Evolutionary conservation across 768 basidiomycete species (phyloP).

Genomic region (Coprinopsis cinerea): DNA sequence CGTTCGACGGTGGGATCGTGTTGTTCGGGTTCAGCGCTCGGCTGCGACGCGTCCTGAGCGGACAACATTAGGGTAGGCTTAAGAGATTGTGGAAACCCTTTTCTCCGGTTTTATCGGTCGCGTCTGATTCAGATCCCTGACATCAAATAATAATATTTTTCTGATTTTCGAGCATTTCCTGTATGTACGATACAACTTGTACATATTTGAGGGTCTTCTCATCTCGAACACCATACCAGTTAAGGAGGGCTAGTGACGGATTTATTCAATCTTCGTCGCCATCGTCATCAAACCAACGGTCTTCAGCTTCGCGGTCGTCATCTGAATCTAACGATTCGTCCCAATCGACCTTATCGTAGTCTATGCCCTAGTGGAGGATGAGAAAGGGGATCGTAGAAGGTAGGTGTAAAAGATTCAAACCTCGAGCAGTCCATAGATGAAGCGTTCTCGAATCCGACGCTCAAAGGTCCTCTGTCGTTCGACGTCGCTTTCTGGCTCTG

Average conservation of each 20-base stretch:
- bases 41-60: slow-evolving; percentile 17
- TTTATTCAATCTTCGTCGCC: slow-evolving; percentile 26
- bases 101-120: neutral
- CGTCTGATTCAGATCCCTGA: too few species aligned
- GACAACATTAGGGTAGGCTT: slow-evolving; percentile 42
- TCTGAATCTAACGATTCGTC: slow-evolving; percentile 60
- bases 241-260: neutral
- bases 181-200: too few species aligned
- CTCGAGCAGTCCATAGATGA: slow-evolving; percentile 73
- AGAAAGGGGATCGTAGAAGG: too few species aligned
- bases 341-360: slow-evolving; percentile 75
- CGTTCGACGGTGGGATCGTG: slow-evolving; percentile 10
- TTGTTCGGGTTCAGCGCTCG: slow-evolving; percentile 10
- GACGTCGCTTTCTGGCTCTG: slow-evolving; percentile 39
- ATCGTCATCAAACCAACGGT: slow-evolving; percentile 70
- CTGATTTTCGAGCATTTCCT: too few species aligned
- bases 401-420: too few species aligned
- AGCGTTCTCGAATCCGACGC: slow-evolving; percentile 56
- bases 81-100: slow-evolving; percentile 11
- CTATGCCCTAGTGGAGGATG: slow-evolving; percentile 41
- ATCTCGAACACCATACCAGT: neutral
- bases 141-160: too few species aligned
- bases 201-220: neutral
- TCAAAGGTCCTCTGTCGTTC: slow-evolving; percentile 50
- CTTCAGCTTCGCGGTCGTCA: slow-evolving; percentile 56